Conservation (phyloP, 495 filamentous ascomycete genomes). For the Aspergillus haitiensis region DNA sequence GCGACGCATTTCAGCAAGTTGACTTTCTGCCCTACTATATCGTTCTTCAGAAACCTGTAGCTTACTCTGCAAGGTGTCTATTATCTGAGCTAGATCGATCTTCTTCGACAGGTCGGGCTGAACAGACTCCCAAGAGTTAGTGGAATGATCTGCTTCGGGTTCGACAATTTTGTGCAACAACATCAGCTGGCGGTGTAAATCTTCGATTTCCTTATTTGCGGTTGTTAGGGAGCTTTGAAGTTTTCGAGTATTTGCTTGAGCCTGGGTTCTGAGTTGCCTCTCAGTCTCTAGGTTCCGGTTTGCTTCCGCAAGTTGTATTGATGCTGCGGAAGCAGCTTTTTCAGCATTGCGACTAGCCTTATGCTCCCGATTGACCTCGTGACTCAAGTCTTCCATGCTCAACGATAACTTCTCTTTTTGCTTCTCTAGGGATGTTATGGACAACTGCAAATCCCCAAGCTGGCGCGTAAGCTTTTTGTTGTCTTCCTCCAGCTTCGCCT, state of each 20-base stretch:
- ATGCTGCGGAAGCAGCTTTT: conserved; percentile 79
- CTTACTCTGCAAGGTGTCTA: conserved; percentile 86
- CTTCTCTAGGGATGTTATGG: conserved; percentile 85
- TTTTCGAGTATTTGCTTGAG: conserved; percentile 80
- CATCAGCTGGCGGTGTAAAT: conserved; percentile 75
- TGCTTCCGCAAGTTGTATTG: conserved; percentile 80
- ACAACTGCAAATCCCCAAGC: conserved; percentile 82
- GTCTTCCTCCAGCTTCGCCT: conserved; percentile 79
- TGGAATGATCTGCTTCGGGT: conserved; percentile 64
- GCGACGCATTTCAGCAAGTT: conserved; percentile 74
- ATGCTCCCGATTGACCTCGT: conserved; percentile 87
- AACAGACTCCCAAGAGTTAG: conserved; percentile 62
- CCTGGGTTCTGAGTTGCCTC: conserved; percentile 78
- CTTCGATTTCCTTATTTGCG: conserved; percentile 73
- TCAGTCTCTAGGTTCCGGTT: conserved; percentile 91
- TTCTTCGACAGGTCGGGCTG: conserved; percentile 60
- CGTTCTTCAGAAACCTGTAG: conserved; percentile 83
- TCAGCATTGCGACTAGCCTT: conserved; percentile 90
- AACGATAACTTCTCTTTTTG: conserved; percentile 93
- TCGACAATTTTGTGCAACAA: conserved; percentile 83
- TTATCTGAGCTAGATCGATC: conserved; percentile 79
- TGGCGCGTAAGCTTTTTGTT: conserved; percentile 78
- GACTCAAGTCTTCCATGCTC: conserved; percentile 87
- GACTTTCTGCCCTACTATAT: conserved; percentile 77
- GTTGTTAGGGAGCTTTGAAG: conserved; percentile 75